Percentiles rank a stretch among this genome's conserved stretches.
phyloP scores from a whole-genome alignment of 495 filamentous ascomycete genomes.

The Glarea lozoyensis region DNA sequence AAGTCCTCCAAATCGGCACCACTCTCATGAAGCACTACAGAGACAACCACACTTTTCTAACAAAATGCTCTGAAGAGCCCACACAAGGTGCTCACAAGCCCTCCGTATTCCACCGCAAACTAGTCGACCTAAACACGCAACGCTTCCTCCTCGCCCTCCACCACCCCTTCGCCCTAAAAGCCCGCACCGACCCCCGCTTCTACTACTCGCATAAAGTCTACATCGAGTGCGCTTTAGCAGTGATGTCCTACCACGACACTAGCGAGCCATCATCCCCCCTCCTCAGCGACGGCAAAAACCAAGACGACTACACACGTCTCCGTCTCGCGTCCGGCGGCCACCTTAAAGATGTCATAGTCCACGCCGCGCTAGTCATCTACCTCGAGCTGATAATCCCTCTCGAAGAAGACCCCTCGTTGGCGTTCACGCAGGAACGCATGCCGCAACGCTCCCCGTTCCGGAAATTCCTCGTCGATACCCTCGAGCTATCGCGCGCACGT shows the following conservation, averaged over 20 bases:
- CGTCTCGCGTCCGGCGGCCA: slow-evolving; percentile 12
- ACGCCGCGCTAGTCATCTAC: slow-evolving; percentile 16
- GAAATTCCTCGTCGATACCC: slow-evolving; percentile 16
- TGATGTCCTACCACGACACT: slow-evolving; percentile 23
- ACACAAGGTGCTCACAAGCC: neutral
- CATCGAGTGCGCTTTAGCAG: slow-evolving; percentile 34
- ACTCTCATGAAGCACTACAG: slow-evolving; percentile 31
- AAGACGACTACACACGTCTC: slow-evolving; percentile 14
- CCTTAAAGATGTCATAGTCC: slow-evolving; percentile 18
- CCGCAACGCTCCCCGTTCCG: slow-evolving; percentile 2
- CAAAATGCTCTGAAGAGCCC: neutral
- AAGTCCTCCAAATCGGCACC: slow-evolving; percentile 37
- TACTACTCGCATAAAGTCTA: slow-evolving; percentile 38
- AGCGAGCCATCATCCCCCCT: neutral
- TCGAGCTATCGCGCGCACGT: slow-evolving; percentile 19
- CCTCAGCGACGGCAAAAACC: neutral
- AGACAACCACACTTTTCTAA: slow-evolving; percentile 17
- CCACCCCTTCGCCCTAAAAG: slow-evolving; percentile 26
- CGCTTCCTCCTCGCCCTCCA: slow-evolving; percentile 49
- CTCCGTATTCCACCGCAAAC: slow-evolving; percentile 18
- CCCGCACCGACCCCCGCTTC: slow-evolving; percentile 30
- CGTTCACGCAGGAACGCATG: neutral
- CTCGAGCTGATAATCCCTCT: slow-evolving; percentile 17
- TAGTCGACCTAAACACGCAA: slow-evolving; percentile 31
- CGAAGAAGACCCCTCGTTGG: slow-evolving; percentile 14